phyloP scores from a whole-genome alignment of 495 filamentous ascomycete genomes.

The Sabuloglossum arenarium region DNA sequence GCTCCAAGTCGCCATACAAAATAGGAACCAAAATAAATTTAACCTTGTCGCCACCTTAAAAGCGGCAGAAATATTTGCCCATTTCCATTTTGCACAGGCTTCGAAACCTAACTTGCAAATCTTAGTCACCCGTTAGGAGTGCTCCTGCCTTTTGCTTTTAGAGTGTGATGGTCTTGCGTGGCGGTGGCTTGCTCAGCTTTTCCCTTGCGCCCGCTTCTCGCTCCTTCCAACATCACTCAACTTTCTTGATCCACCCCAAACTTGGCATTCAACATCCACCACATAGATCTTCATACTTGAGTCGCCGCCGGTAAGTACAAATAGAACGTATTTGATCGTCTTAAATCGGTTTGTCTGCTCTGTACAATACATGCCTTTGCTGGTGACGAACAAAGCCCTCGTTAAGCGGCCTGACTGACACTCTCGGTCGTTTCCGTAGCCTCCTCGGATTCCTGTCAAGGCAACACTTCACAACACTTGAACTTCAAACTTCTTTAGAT shows the following conservation, averaged over 20 bases:
- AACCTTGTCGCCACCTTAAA: no score
- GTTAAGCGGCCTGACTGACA: conserved; percentile 11
- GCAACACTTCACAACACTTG: conserved; percentile 7
- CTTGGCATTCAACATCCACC: conserved; percentile 1
- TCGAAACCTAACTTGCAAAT: background rate
- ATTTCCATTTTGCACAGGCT: background rate
- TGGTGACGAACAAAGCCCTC: conserved; percentile 10
- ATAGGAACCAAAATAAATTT: no score
- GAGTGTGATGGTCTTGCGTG: background rate
- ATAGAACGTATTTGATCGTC: background rate
- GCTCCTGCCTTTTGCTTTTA: conserved; percentile 4
- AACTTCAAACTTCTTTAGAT: conserved; percentile 7
- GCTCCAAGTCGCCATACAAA: no score
- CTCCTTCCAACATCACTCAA: conserved; percentile 5
- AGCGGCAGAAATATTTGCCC: background rate
- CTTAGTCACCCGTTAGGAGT: background rate
- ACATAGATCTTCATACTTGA: background rate
- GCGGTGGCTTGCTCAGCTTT: background rate
- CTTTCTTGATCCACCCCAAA: conserved; percentile 5
- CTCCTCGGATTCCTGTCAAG: conserved; percentile 10
- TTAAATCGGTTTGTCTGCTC: background rate
- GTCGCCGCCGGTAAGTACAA: background rate
- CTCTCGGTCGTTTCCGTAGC: conserved; percentile 8
- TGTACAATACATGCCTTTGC: background rate
- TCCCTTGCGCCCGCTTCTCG: background rate